Conservation (phyloP, 139 green algal species). For the Desmodesmus armatus region DNA sequence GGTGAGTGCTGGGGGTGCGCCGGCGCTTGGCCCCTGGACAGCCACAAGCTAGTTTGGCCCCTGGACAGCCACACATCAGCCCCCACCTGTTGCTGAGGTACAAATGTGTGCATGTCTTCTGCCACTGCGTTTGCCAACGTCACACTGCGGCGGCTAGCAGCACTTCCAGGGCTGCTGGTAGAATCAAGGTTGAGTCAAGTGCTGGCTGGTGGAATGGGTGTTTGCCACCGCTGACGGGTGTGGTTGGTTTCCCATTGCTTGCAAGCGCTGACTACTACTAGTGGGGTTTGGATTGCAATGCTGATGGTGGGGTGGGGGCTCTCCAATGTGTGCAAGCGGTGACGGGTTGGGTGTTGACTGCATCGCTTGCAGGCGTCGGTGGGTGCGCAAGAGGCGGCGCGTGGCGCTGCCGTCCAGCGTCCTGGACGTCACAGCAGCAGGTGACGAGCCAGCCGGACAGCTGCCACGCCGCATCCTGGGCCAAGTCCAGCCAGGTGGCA, state of each 20-base stretch:
- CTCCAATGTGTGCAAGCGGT: too few species aligned
- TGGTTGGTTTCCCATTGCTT: too few species aligned
- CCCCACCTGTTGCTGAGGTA: not conserved
- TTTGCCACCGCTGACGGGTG: not conserved
- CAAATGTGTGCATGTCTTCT: not conserved
- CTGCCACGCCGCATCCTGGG: not conserved
- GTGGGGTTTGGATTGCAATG: too few species aligned
- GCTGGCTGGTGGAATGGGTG: not conserved
- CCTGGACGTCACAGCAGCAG: conserved; percentile 35
- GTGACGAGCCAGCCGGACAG: not conserved
- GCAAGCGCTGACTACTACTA: too few species aligned
- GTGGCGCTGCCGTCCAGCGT: conserved; percentile 39
- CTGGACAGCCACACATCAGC: not conserved
- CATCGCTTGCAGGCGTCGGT: conserved; percentile 32
- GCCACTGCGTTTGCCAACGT: too few species aligned
- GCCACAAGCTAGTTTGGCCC: not conserved
- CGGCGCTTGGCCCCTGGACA: not conserved
- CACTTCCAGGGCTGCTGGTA: not conserved
- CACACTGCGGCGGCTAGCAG: too few species aligned
- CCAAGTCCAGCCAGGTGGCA: conserved; percentile 60
- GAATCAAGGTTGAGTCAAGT: not conserved
- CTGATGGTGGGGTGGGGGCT: not conserved
- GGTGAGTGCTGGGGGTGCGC: not conserved
- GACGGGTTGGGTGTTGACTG: too few species aligned
- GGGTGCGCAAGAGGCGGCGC: conserved; percentile 34